Percentiles rank a stretch among this genome's conserved stretches.
These are phyloP conservation scores for Monosporascus ibericus DNA, from an alignment of 2,329 filamentous ascomycete genomes.

Conservation along the genomic window DNA sequence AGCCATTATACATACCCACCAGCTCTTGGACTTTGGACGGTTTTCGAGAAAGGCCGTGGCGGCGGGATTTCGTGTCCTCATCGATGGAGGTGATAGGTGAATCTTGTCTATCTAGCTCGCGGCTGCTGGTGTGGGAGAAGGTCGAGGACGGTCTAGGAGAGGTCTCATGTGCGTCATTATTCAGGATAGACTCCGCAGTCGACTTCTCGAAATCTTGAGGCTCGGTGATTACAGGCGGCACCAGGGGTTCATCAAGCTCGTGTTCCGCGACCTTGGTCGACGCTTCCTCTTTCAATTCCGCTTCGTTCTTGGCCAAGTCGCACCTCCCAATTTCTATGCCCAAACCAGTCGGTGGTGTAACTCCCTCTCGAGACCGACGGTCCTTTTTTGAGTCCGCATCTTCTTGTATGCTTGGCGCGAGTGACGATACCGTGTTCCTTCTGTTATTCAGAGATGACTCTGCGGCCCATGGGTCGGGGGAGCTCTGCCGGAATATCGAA, in stretches of 20 bases:
- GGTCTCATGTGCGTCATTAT: conserved; percentile 10
- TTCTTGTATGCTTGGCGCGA: conserved; percentile 2
- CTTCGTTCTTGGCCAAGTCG: neutral
- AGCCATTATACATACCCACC: conserved; percentile 44
- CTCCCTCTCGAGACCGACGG: conserved; percentile 1
- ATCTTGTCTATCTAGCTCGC: conserved; percentile 27
- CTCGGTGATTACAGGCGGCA: neutral
- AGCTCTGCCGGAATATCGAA: conserved; percentile 28
- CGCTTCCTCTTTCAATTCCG: neutral
- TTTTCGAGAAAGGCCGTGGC: conserved; percentile 21
- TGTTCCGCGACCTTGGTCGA: neutral
- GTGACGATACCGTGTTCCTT: conserved; percentile 4
- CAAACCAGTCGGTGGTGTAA: neutral
- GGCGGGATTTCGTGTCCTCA: conserved; percentile 28
- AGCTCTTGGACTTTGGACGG: conserved; percentile 44
- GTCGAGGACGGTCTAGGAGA: conserved; percentile 22
- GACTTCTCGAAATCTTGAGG: conserved; percentile 2
- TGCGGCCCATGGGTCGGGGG: conserved; percentile 36
- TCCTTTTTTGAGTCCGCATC: conserved; percentile 2
- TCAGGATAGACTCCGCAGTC: conserved; percentile 3
- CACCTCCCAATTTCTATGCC: neutral
- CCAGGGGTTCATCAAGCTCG: neutral
- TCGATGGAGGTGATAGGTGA: conserved; percentile 41
- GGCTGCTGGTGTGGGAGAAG: conserved; percentile 22
- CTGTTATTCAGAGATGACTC: conserved; percentile 24